Base-by-base conservation (phyloP, 148 eudicot species). In the Salicornia ramosissima region DNA sequence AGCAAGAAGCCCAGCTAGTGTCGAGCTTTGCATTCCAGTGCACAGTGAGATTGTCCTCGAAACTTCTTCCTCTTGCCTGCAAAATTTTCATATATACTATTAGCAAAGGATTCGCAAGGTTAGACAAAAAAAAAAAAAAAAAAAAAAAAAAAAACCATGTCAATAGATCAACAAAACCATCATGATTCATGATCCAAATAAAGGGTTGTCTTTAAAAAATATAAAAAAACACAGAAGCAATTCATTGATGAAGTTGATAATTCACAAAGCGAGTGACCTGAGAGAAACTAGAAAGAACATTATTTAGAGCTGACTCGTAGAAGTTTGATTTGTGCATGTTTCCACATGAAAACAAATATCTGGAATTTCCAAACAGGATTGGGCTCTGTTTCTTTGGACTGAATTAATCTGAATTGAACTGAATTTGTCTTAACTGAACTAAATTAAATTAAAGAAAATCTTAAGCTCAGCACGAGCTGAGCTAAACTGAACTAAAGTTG, bases 21-120 rank as follows among this genome's bases (percentile, higher is more conserved):
- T 94, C 0, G 99, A 94, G 80, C 99, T 94, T 50, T 94, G 99
- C 99, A 94, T 94, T 67, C 99, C 97, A 0, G 91, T 89, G 88
- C 99, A 94, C 45, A 94, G 36, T 52, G 99, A 89, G 24, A 94
- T 85, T 40, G 97, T 94, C 83, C 93, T 82, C 80, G 87, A 83
- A 31, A 83, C 93, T 78, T 89, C 96, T 72, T 94, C 98, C 45
- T 91, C 90, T 57, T 87, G 87, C 93, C 99, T 94, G 86, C 49
- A 61, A 65, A 26, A 45, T 52, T 26, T 66, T 14, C 10, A 13
- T 26, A 9, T 10, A 67, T 10, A 45, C 21, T 29, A 19, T 45
- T 36, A 45, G 34, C 67, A 42, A 24, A 64, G 21, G n/a, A 64
- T 18, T 22, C 8, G 16, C 50, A 28, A 56, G 31, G 42, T 58